These are phyloP conservation scores for Candida railenensis DNA, from an alignment of 805 yeast species.

Conservation along the genomic window DNA sequence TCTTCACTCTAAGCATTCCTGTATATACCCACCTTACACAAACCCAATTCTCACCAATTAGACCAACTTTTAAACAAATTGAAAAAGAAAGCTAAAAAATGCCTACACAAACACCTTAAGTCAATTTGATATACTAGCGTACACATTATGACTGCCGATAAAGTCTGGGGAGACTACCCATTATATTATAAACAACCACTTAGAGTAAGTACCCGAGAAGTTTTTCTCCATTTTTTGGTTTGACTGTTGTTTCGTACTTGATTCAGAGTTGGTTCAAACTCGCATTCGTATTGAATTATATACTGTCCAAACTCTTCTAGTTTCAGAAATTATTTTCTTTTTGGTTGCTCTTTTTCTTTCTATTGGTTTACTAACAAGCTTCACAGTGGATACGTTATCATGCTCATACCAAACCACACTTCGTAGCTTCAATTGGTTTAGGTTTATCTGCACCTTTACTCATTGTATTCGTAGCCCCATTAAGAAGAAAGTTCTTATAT, in stretches of 20 bases:
- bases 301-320: no score
- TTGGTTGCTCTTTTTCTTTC: no score
- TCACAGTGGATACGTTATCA: slow-evolving; percentile 68
- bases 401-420: slow-evolving; percentile 74
- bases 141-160: slow-evolving; percentile 24
- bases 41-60: slow-evolving; percentile 3
- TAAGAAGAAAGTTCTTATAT: slow-evolving; percentile 67
- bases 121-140: neutral
- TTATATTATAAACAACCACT: slow-evolving; percentile 60
- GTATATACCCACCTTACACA: neutral
- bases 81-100: neutral
- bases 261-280: neutral
- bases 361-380: slow-evolving; percentile 16
- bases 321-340: no score
- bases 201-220: slow-evolving; percentile 47
- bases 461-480: slow-evolving; percentile 57
- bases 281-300: neutral
- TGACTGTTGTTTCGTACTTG: neutral
- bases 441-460: slow-evolving; percentile 70
- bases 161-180: slow-evolving; percentile 52
- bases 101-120: neutral
- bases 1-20: no score
- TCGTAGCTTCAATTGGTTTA: slow-evolving; percentile 61
- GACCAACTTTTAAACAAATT: slow-evolving; percentile 1
- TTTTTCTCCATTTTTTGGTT: no score